Base-by-base conservation (phyloP, 1,284 basidiomycete genomes). In the Cryptococcus sp. region DNA sequence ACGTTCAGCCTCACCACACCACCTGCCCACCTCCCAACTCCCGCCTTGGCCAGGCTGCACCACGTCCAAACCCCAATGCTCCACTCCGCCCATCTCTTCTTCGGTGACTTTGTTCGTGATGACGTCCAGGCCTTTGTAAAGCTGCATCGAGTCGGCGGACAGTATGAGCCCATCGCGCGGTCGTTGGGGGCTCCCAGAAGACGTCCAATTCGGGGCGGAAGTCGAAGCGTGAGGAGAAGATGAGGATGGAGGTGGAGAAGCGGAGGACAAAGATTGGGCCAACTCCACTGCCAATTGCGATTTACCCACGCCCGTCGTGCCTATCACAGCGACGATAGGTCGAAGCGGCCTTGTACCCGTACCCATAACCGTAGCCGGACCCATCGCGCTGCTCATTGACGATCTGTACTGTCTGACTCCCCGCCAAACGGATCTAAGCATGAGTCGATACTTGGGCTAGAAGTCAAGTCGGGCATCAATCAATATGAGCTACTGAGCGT, bases 61-160 rank as follows among this genome's bases (percentile, higher is more conserved):
- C 69, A 95, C 88, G 51, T 85, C 88, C 84, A 99, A 88, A 11
- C 98, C 82, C 62, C 91, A 87, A 80, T 99, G 96, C 45, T 88
- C 86, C 17, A 99, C 82, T 0, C 90, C 93, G 46, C 84, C 81
- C 77, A 85, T 87, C 77, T 99, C 93, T 30, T 83, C 80, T 16
- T 79, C 63, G 0, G 91, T 87, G 10, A 94, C 85, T 79, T 99
- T 99, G 79, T 99, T 99, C 20, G 96, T 99, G 69, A 98, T 89
- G 54, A 96, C 82, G 75, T 98, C 90, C 69, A 99, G 83, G 0
- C 95, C 94, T n/a, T 83, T 82, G 77, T 99, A 99, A 16, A 94
- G 88, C 78, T 99, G 96, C 94, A 99, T 99, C 11, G 95, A 88
- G 79, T 99, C 96, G 10, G 93, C 91, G 68, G 96, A 97, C 72